Conservation (phyloP, 129 eudicot species). For the Scalesia atractyloides region DNA sequence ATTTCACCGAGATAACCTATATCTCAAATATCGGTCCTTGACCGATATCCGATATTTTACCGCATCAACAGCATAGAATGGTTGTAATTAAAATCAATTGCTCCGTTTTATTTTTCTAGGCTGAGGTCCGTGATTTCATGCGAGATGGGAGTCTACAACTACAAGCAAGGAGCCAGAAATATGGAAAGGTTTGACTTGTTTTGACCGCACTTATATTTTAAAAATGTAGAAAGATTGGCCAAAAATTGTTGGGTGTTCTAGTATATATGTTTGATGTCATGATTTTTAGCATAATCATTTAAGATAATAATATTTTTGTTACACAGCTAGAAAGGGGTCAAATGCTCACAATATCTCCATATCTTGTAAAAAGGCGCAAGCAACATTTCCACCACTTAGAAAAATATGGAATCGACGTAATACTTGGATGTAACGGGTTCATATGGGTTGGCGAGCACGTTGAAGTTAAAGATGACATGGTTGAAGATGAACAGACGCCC, state of each 20-base stretch:
- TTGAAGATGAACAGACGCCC: constrained; percentile 48
- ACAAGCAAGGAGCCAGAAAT: constrained; percentile 96
- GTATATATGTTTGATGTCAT: too few species aligned
- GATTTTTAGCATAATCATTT: neutral
- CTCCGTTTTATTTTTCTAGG: constrained; percentile 41
- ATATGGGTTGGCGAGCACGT: constrained; percentile 93
- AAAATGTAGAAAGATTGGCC: too few species aligned
- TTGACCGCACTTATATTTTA: neutral
- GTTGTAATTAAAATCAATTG: constrained; percentile 6
- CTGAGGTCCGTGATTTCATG: constrained; percentile 94
- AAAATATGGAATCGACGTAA: constrained; percentile 64
- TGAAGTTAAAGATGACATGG: constrained; percentile 63
- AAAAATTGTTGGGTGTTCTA: too few species aligned
- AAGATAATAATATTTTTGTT: constrained; percentile 5
- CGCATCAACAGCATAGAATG: too few species aligned
- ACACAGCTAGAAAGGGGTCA: constrained; percentile 91
- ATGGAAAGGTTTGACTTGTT: constrained; percentile 75
- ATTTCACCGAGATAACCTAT: too few species aligned
- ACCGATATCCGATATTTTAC: too few species aligned
- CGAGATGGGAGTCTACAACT: constrained; percentile 87
- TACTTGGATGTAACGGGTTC: constrained; percentile 86
- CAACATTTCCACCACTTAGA: constrained; percentile 84
- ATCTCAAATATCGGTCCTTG: too few species aligned
- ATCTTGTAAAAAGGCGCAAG: constrained; percentile 77
- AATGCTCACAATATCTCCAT: constrained; percentile 69